Evolutionary conservation across 768 basidiomycete genomes (phyloP), one percentile per base, ranked within the genome.

Genomic region (Xanthoconium stramineum): DNA sequence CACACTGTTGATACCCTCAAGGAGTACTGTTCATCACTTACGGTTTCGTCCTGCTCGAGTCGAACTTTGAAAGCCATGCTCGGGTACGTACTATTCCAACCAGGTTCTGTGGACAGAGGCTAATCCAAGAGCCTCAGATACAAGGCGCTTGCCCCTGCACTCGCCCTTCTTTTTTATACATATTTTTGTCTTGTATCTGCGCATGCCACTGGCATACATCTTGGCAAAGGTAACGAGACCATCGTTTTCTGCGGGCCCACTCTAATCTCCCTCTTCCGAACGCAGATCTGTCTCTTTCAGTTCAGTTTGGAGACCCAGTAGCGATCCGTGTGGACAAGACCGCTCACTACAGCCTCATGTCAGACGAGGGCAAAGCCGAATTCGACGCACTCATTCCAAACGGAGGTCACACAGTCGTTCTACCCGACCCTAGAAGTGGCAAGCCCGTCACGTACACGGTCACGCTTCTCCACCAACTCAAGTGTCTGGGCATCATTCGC

Each of bases 371-470:
- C 10, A 60, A 59, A 45, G 56, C 36, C 8, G 56, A 59, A 38
- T 58, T 59, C 35, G 59, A 60, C n/a, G 57, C 59, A 13, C 57
- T 59, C 57, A 50, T 60, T 29, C 59, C 59, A 3, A 32, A 5
- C 15, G 57, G 51, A 1, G 59, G 47, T 7, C 58, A 58, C 29
- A 60, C 57, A 1, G 47, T 59, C 19, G 43, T 53, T 37, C 37
- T 60, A 3, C 59, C 59, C 6, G 47, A 60, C 47, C 28, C 57
- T 10, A 53, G 47, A 24, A 59, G 5, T n/a, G 50, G 59, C 5
- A 60, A 60, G 29, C 57, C 58, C 3, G 44, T 53, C 44, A 59
- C 57, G 0, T 59, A 59, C 32, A 60, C 57, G 6, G 59, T 60
- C 33, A 60, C 52, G 0, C 57, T 60, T 7, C 39, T 59, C 13